Evolutionary conservation across 805 yeast genomes (phyloP).

Genomic region (Allodekkera sacchari): DNA sequence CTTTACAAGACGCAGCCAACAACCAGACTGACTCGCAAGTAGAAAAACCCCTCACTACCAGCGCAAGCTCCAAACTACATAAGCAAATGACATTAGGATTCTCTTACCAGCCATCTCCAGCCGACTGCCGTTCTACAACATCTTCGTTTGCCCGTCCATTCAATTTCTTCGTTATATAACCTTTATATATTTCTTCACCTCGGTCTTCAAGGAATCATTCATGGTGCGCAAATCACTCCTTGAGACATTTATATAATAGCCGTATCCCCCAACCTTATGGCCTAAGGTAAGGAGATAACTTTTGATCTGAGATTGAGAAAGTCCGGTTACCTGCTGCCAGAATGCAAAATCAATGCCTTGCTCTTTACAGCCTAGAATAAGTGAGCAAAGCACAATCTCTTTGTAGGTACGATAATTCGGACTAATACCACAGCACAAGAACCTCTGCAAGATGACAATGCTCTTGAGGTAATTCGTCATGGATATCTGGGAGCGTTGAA

Average conservation of each 20-base stretch:
- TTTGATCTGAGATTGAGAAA: constrained; percentile 5
- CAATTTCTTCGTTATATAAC: constrained; percentile 8
- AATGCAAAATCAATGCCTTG: constrained; percentile 3
- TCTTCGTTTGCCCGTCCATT: too few species aligned
- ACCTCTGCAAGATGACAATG: constrained; percentile 8
- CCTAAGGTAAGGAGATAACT: constrained; percentile 3
- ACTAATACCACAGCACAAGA: not conserved
- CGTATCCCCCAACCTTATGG: not conserved
- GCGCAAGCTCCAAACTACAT: too few species aligned
- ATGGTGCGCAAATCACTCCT: constrained; percentile 6
- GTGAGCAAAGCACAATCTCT: constrained; percentile 8
- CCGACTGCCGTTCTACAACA: too few species aligned
- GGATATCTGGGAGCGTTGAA: constrained; percentile 2
- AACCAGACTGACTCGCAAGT: too few species aligned
- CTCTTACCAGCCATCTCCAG: too few species aligned
- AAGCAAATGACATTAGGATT: too few species aligned
- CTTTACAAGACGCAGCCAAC: too few species aligned
- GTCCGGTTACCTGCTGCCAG: constrained; percentile 14
- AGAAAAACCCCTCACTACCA: too few species aligned
- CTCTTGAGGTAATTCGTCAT: constrained; percentile 5
- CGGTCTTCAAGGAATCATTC: constrained; percentile 8
- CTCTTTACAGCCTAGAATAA: constrained; percentile 6
- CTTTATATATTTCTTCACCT: constrained; percentile 14
- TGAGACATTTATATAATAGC: constrained; percentile 2
- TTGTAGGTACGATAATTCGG: not conserved